Base-by-base conservation (phyloP, 2,329 filamentous ascomycete species). In the Microdochium nivale region DNA sequence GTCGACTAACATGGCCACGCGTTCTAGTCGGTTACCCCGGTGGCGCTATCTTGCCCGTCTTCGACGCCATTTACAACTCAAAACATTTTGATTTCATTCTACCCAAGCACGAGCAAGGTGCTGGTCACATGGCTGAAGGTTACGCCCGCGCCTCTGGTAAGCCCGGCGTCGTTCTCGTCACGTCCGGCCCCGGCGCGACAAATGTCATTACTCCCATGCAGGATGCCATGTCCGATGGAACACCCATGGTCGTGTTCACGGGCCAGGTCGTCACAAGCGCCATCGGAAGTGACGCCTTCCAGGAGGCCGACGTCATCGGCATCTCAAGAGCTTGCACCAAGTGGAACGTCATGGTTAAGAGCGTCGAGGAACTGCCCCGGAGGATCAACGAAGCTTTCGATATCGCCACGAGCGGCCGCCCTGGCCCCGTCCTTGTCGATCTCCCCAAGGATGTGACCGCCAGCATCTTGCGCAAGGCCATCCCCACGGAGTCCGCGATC, bases 341-440 rank as follows among this genome's bases (percentile, higher is more conserved):
- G 76, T 99, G 94, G 94, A 97, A 97, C 63, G 90, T 95, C 54
- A 95, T 97, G 90, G 90, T 96, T 48, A 96, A 95, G 79, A 92
- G 86, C 68, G 84, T 96, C 51, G 90, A 89, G 49, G 94, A 99
- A 72, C 78, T 99, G 52, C 94, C 94, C 49, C 83, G 88, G 62
- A 83, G 92, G 58, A 97, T 97, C 66, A 96, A 96, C 69, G 94
- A 97, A 74, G 94, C 94, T 48, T 97, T 97, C 65, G 91, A 97
- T 73, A 97, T 97, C 65, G 94, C 94, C 40, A 97, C 90, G 43
- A 94, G 87, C 62, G 94, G 94, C 54, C 83, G 94, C 48, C 94
- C 94, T 14, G 94, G 94, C 24, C 94, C 94, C 25, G 94, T 97
- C 33, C 81, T 99, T 55, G 90, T 99, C 56, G 94, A 99, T 69